These are phyloP conservation scores for Mycoemilia scoparia DNA, from an alignment of 192 early-diverging fungal genomes.

Conservation along the genomic window DNA sequence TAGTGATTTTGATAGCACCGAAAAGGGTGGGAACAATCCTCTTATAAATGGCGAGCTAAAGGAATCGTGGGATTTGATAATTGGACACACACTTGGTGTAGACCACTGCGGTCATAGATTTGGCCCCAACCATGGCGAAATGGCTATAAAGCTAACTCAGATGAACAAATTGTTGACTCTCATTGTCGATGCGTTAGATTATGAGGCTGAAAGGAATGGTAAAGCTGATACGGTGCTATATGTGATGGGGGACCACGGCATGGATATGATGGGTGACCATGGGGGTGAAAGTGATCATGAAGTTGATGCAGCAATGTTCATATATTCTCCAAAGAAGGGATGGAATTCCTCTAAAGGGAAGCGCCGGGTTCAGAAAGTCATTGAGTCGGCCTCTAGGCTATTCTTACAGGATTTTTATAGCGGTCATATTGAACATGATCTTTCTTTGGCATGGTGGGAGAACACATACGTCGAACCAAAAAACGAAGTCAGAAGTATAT, in stretches of 20 bases:
- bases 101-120: slow-evolving; percentile 92
- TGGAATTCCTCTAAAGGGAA: slow-evolving; percentile 25
- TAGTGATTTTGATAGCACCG: slow-evolving; percentile 5
- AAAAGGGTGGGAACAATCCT: neutral
- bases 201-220: no score
- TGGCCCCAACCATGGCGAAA: slow-evolving; percentile 68
- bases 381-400: slow-evolving; percentile 1
- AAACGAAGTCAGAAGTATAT: slow-evolving; percentile 36
- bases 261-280: slow-evolving; percentile 89
- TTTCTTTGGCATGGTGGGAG: slow-evolving; percentile 10
- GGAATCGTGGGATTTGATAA: slow-evolving; percentile 51
- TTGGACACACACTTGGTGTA: slow-evolving; percentile 89
- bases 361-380: slow-evolving; percentile 8
- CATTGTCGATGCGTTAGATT: slow-evolving; percentile 43
- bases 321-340: slow-evolving; percentile 46
- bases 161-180: slow-evolving; percentile 63
- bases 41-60: slow-evolving; percentile 11
- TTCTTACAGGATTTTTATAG: slow-evolving; percentile 10
- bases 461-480: slow-evolving; percentile 10
- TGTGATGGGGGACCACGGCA: slow-evolving; percentile 95
- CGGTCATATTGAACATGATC: slow-evolving; percentile 29
- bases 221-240: slow-evolving; percentile 45
- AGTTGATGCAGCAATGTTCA: slow-evolving; percentile 64
- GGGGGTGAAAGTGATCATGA: slow-evolving; percentile 89
- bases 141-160: slow-evolving; percentile 68